These are phyloP conservation scores for Eragrostis curvula DNA, from an alignment of 176 grass and related monocot species.

Conservation along the genomic window DNA sequence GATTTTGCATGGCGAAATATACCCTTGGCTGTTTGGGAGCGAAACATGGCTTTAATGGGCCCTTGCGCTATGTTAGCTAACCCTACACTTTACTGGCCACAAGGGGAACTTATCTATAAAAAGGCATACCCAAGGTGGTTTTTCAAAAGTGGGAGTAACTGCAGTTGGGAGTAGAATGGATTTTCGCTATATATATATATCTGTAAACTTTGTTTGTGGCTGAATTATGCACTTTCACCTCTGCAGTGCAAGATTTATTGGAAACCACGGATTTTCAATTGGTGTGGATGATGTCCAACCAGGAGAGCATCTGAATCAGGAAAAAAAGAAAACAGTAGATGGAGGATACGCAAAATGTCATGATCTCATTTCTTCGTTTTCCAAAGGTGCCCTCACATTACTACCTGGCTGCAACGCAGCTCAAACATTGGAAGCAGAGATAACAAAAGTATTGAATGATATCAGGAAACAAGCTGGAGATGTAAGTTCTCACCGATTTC, in stretches of 20 bases:
- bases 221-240: conserved; percentile 8
- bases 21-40: neutral
- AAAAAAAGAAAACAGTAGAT: conserved; percentile 76
- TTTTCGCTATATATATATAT: no score
- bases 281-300: conserved; percentile 95
- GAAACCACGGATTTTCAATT: conserved; percentile 98
- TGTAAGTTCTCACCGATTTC: conserved; percentile 51
- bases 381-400: conserved; percentile 64
- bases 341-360: conserved; percentile 77
- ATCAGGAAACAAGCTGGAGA: conserved; percentile 76
- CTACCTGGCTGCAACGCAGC: conserved; percentile 75
- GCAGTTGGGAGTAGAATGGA: no score
- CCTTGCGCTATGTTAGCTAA: neutral
- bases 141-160: no score
- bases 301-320: conserved; percentile 63
- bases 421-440: conserved; percentile 71
- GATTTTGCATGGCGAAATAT: neutral
- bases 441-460: conserved; percentile 74
- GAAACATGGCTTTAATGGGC: neutral
- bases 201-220: conserved; percentile 32
- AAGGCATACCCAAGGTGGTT: no score
- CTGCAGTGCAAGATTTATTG: conserved; percentile 96
- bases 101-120: neutral
- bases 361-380: conserved; percentile 73
- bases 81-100: neutral